A percentile compares a stretch with the other conserved stretches of the same genome.
Conservation (phyloP, 129 eudicot species). For the Kitagawia praeruptora region DNA sequence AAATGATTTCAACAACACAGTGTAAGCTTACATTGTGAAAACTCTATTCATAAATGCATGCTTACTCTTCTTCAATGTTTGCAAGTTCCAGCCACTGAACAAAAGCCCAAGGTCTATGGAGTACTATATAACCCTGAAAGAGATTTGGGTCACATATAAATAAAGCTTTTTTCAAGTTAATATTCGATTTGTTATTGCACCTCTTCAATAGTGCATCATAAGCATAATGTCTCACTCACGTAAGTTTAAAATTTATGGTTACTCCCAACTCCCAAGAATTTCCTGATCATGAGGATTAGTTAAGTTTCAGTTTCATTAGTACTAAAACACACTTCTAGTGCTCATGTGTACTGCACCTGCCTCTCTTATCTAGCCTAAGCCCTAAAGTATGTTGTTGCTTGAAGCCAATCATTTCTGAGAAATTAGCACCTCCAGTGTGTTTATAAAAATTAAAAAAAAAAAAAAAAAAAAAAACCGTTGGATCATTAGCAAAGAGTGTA, state of each 20-base stretch:
- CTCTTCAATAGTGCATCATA: neutral
- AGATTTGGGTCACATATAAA: neutral
- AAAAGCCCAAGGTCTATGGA: slow-evolving; percentile 99
- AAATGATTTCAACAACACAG: neutral
- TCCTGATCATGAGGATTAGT: neutral
- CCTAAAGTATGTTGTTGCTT: no score
- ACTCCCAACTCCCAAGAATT: neutral
- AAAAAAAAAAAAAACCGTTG: no score
- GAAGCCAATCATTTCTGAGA: no score
- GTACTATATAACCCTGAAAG: slow-evolving; percentile 89
- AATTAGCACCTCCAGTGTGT: no score
- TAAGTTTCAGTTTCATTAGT: neutral
- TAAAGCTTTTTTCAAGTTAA: neutral
- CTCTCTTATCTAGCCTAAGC: no score
- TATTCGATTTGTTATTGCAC: neutral
- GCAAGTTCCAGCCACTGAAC: slow-evolving; percentile 96
- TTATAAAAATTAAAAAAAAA: no score
- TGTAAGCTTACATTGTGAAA: neutral
- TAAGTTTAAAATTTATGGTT: neutral
- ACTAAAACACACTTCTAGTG: no score
- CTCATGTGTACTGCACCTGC: no score
- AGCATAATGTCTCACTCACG: no score
- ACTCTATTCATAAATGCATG: slow-evolving; percentile 2
- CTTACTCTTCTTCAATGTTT: slow-evolving; percentile 92
- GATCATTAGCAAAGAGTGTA: no score